phyloP scores from a whole-genome alignment of 2,329 filamentous ascomycete genomes.

The Huntiella moniliformis region DNA sequence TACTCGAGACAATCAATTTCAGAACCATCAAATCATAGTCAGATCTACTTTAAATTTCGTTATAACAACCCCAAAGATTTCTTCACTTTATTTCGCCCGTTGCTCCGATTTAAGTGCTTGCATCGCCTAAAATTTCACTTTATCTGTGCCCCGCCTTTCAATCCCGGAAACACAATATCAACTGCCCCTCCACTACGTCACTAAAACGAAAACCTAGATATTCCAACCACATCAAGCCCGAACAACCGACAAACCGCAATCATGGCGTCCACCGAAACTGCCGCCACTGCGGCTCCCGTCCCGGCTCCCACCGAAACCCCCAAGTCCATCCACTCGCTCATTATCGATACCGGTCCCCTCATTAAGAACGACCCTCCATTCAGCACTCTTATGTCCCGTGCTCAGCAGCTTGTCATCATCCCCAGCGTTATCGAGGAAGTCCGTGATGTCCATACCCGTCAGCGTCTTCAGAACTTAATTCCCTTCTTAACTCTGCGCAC shows the following conservation, averaged over 20 bases:
- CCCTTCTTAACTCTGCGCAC: constrained; percentile 67
- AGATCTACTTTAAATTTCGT: no score
- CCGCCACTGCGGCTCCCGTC: background rate
- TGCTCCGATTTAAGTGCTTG: no score
- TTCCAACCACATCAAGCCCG: no score
- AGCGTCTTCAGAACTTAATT: constrained; percentile 66
- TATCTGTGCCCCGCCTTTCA: no score
- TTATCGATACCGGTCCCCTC: constrained; percentile 81
- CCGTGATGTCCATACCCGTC: constrained; percentile 61
- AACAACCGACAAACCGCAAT: background rate
- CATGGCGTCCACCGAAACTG: constrained; percentile 7
- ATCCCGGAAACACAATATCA: no score
- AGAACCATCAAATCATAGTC: no score
- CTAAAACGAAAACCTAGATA: no score
- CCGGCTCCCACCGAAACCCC: constrained; percentile 9
- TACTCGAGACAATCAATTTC: no score
- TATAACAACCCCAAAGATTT: no score
- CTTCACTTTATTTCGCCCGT: no score
- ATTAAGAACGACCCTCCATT: constrained; percentile 83
- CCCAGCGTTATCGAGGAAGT: constrained; percentile 79
- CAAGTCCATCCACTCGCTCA: constrained; percentile 64
- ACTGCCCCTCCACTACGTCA: no score
- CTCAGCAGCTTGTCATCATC: constrained; percentile 63
- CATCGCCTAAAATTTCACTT: no score
- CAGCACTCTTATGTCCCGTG: constrained; percentile 60